Percentiles rank a stretch among this genome's conserved stretches.
Evolutionary conservation across 2,329 filamentous ascomycete species (phyloP).

Genomic region (Purpureocillium takamizusanense): DNA sequence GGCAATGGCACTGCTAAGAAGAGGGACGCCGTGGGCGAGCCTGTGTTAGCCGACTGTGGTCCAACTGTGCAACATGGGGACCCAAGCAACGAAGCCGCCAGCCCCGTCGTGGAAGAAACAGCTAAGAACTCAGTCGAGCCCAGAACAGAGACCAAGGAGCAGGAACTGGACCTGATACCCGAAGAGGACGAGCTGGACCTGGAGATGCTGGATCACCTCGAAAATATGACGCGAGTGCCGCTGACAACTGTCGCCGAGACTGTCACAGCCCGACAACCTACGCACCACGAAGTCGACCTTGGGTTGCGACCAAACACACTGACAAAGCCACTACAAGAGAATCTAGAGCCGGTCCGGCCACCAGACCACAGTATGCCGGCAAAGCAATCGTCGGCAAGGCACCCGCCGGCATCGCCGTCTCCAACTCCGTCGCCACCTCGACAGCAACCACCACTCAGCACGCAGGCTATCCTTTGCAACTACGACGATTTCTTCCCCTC

Average conservation of each 20-base stretch:
- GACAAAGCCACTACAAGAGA: background rate
- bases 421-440: conserved; percentile 5
- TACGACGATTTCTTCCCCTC: conserved; percentile 46
- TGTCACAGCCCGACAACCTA: background rate
- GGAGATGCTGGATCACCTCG: conserved; percentile 9
- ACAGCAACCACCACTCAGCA: conserved; percentile 29
- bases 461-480: conserved; percentile 43
- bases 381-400: too few species aligned
- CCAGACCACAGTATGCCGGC: too few species aligned
- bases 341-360: background rate
- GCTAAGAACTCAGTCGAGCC: background rate
- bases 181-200: conserved; percentile 16
- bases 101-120: too few species aligned
- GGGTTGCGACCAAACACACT: background rate
- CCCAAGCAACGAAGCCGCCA: background rate
- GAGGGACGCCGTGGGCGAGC: conserved; percentile 14
- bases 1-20: conserved; percentile 22
- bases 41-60: too few species aligned
- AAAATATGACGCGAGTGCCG: background rate
- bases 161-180: conserved; percentile 9
- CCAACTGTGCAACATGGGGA: background rate
- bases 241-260: conserved; percentile 1
- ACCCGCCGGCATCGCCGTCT: too few species aligned
- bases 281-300: background rate
- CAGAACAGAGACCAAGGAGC: background rate